These are phyloP conservation scores for Parvularia atlantis DNA, from an alignment of 78 protist species.

Conservation along the genomic window DNA sequence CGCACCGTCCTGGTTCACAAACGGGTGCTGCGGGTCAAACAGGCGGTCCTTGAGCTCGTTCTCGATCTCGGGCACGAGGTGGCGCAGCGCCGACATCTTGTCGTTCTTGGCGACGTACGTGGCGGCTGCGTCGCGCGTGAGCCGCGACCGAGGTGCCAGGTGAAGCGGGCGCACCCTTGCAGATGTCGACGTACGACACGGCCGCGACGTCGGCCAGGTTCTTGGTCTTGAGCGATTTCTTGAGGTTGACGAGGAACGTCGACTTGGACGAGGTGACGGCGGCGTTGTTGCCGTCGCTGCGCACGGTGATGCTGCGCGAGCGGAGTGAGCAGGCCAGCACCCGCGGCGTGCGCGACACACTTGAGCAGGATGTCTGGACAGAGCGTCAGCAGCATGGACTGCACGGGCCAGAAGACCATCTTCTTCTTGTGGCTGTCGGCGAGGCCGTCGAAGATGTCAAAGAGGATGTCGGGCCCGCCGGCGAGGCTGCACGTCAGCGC, in stretches of 20 bases:
- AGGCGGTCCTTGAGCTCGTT: slow-evolving; percentile 25
- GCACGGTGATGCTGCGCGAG: no score
- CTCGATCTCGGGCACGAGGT: slow-evolving; percentile 41
- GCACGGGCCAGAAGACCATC: no score
- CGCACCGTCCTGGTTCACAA: background rate
- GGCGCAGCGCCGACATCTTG: slow-evolving; percentile 43
- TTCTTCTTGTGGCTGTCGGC: slow-evolving; percentile 35
- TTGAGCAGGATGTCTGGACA: slow-evolving; percentile 49
- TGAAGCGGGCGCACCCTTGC: slow-evolving; percentile 15
- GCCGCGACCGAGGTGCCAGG: no score
- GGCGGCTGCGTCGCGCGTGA: no score
- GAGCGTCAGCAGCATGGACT: slow-evolving; percentile 42
- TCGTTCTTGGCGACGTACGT: slow-evolving; percentile 46
- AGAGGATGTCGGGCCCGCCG: no score
- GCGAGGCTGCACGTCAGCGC: slow-evolving; percentile 30
- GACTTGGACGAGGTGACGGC: slow-evolving; percentile 9
- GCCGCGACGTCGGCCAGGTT: slow-evolving; percentile 41
- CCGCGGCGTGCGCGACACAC: no score
- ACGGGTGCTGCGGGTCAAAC: background rate
- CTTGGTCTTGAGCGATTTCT: slow-evolving; percentile 18
- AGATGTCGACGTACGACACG: slow-evolving; percentile 41
- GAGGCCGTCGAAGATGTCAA: no score
- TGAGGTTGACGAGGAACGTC: slow-evolving; percentile 24
- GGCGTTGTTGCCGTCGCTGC: slow-evolving; percentile 1
- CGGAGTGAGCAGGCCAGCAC: no score